phyloP scores from a whole-genome alignment of 352 stramenopile genomes.

The Nothophytophthora sp. region DNA sequence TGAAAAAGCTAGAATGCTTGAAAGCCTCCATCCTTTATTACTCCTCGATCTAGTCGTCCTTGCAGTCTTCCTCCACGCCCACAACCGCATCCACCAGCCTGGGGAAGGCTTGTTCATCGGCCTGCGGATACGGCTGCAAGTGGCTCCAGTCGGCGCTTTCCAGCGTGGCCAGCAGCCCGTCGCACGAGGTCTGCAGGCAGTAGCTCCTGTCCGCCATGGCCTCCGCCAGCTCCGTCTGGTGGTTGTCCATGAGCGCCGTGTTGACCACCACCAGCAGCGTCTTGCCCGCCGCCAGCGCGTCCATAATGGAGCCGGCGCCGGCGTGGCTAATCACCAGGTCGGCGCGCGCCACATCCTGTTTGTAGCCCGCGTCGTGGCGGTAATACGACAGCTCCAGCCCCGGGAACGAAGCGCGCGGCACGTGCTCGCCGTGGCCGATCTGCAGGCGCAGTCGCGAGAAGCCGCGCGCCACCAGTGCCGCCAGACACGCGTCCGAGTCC shows the following conservation, averaged over 20 bases:
- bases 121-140: slow-evolving; percentile 54
- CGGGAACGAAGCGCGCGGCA: slow-evolving; percentile 32
- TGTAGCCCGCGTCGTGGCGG: slow-evolving; percentile 91
- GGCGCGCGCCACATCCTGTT: slow-evolving; percentile 87
- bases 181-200: slow-evolving; percentile 56
- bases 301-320: slow-evolving; percentile 94
- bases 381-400: slow-evolving; percentile 70
- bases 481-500: slow-evolving; percentile 60
- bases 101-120: slow-evolving; percentile 68
- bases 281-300: slow-evolving; percentile 83
- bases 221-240: slow-evolving; percentile 95
- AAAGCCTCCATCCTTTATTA: not conserved
- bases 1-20: slow-evolving; percentile 1
- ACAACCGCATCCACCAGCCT: slow-evolving; percentile 62
- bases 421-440: slow-evolving; percentile 77
- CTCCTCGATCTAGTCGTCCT: slow-evolving; percentile 18
- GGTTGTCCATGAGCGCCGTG: slow-evolving; percentile 96
- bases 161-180: slow-evolving; percentile 36
- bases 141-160: slow-evolving; percentile 35
- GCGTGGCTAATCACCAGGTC: slow-evolving; percentile 96
- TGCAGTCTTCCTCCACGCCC: slow-evolving; percentile 16
- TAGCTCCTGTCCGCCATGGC: slow-evolving; percentile 84
- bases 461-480: slow-evolving; percentile 47
- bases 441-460: slow-evolving; percentile 74
- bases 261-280: slow-evolving; percentile 95